Evolutionary conservation across 164 flowering plant genomes (phyloP).

Genomic region (Nymphaea thermarum): DNA sequence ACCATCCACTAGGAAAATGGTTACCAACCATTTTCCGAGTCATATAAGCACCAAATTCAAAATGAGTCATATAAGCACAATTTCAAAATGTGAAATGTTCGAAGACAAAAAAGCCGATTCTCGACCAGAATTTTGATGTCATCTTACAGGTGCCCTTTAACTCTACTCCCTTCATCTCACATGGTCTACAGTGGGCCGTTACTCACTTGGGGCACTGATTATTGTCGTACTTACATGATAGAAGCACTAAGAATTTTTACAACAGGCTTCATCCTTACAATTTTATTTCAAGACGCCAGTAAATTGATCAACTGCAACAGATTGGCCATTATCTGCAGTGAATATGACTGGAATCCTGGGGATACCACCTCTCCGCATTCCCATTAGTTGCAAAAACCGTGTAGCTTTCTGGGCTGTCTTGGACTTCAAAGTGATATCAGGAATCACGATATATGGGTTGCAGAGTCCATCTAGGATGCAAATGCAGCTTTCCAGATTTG

Average conservation of each 20-base stretch:
- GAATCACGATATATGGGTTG: slow-evolving; percentile 77
- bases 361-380: not conserved
- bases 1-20: too few relatives aligned
- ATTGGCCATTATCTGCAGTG: too few relatives aligned
- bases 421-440: slow-evolving; percentile 12
- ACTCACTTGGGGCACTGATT: not conserved
- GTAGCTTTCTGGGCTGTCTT: not conserved
- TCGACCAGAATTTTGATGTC: too few relatives aligned
- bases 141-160: too few relatives aligned
- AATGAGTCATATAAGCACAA: too few relatives aligned
- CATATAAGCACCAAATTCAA: too few relatives aligned
- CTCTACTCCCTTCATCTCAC: not conserved
- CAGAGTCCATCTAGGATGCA: slow-evolving; percentile 84
- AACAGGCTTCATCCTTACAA: not conserved
- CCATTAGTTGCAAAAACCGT: not conserved
- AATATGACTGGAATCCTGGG: not conserved
- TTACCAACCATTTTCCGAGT: too few relatives aligned
- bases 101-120: too few relatives aligned
- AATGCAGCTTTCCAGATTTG: slow-evolving; percentile 54
- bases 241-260: not conserved
- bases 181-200: not conserved
- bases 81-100: too few relatives aligned
- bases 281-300: not conserved
- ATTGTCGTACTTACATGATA: not conserved
- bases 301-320: not conserved